Evolutionary conservation across 2,329 filamentous ascomycete species (phyloP), one percentile per base, ranked within the genome.

Genomic region (Penicillium sp.): DNA sequence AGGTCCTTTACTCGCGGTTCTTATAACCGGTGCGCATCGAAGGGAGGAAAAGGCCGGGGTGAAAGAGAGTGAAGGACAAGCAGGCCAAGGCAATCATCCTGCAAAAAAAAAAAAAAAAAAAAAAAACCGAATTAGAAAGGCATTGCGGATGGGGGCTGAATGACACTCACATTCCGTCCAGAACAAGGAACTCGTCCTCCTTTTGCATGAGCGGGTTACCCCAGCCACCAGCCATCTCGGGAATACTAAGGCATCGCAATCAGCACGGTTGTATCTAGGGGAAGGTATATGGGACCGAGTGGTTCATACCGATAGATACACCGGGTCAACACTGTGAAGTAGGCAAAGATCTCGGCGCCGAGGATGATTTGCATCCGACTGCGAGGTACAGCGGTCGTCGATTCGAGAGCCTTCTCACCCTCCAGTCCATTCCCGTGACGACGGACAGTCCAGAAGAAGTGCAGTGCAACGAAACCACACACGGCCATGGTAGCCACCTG

Each of bases 401-500:
- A 37, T n/a, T 66, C 63, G 20, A 59, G 52, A 29, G 54, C 59
- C 58, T 70, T 69, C 46, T 68, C 68, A 0, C 54, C 60, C 12
- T 52, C 46, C 3, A 65, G 45, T 3, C 62, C 67, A 26, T 60
- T 54, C n/a, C 69, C 59, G 17, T 53, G 58, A 15, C 59, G 62
- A 26, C 54, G 59, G 4, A 72, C 62, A 1, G 65, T 66, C 37
- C 75, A 71, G 58, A 82, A 84, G 57, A 78, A 71, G 7, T 77
- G 64, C 32, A 82, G 67, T 0, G 56, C 68, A 3, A 72, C 47
- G 4, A 69, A 5, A 7, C 70, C 71, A 48, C 70, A 78, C 13
- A 75, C 61, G 0, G 62, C 54, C 63, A 78, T 71, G 1, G 80
- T 79, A 6, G 75, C 74, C 20, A 86, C 81, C 64, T 85, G 83